Base-by-base conservation (phyloP, 2,329 filamentous ascomycete species). In the Neofusicoccum kwambonambiense region DNA sequence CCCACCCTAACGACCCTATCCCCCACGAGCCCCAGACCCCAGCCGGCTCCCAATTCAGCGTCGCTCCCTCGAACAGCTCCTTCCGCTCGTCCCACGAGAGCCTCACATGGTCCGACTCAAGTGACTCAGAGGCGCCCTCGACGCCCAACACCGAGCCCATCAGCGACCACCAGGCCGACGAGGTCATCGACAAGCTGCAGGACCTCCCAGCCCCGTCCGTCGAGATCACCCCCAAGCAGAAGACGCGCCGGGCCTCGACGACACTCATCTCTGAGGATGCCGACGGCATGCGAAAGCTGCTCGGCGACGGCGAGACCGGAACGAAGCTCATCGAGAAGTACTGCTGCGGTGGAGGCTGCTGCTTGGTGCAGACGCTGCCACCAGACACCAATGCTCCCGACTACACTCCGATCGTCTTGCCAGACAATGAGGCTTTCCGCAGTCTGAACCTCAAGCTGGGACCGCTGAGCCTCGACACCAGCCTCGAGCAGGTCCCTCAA, bases 381-480 rank as follows among this genome's bases (percentile, higher is more conserved):
- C 75, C 81, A 6, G 76, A 83, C 65, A 80, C 78, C 4, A 74
- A 79, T 7, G 74, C 79, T 45, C 76, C 81, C 47, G 72, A 76
- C 56, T 79, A 77, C 51, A 73, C 74, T 5, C 82, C 84, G 3
- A 80, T 89, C 61, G 76, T 79, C 41, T 75, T 82, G 2, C 93
- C 94, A 1, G 88, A 95, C 76, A 98, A 96, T 72, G 85, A 89
- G 66, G 95, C 95, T 15, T 99, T 91, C 80, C 85, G 87, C 64
- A 91, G 89, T 66, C 84, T 99, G 56, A 83, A 88, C 61, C 84
- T 98, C 70, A 90, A 89, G 71, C 84, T 98, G 66, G 87, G 88
- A 65, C 84, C 88, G 37, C 87, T 98, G 62, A 90, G 89, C 5
- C 78, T 88, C 66, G 83, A 88, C 67, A 91, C 88, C 57, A 82